phyloP scores from a whole-genome alignment of 345 rosid genomes.

The Citrus trifoliata region DNA sequence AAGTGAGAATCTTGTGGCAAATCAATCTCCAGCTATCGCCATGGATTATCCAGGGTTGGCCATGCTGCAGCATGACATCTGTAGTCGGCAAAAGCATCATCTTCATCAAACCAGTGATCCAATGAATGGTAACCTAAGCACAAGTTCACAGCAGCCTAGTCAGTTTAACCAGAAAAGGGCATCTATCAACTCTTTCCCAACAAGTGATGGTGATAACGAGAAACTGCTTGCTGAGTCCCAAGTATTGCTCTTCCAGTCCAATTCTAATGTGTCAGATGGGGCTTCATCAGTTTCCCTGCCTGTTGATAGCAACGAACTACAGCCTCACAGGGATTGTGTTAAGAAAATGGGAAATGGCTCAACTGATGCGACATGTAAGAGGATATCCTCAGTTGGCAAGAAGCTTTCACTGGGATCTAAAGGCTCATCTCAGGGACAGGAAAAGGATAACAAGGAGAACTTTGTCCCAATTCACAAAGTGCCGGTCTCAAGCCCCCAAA shows the following conservation, averaged over 20 bases:
- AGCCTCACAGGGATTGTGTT: conserved; percentile 15
- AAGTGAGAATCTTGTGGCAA: conserved; percentile 16
- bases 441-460: conserved; percentile 32
- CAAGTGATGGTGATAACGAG: conserved; percentile 3
- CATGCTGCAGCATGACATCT: background rate
- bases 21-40: conserved; percentile 11
- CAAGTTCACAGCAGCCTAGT: background rate
- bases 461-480: conserved; percentile 12
- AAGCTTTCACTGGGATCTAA: conserved; percentile 46
- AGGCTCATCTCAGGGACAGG: conserved; percentile 16
- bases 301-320: background rate
- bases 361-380: conserved; percentile 16
- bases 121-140: conserved; percentile 1
- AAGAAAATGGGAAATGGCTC: conserved; percentile 6
- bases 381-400: conserved; percentile 20
- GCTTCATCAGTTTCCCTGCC: background rate
- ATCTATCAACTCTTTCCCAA: conserved; percentile 7
- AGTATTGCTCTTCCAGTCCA: background rate
- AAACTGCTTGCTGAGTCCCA: conserved; percentile 4
- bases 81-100: background rate
- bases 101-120: conserved; percentile 4
- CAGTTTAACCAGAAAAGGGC: conserved; percentile 2
- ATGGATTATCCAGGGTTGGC: conserved; percentile 7
- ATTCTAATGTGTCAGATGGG: background rate
- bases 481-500: conserved; percentile 16